Evolutionary conservation across 2,329 filamentous ascomycete genomes (phyloP).

Genomic region (Akanthomyces uredinophilus): DNA sequence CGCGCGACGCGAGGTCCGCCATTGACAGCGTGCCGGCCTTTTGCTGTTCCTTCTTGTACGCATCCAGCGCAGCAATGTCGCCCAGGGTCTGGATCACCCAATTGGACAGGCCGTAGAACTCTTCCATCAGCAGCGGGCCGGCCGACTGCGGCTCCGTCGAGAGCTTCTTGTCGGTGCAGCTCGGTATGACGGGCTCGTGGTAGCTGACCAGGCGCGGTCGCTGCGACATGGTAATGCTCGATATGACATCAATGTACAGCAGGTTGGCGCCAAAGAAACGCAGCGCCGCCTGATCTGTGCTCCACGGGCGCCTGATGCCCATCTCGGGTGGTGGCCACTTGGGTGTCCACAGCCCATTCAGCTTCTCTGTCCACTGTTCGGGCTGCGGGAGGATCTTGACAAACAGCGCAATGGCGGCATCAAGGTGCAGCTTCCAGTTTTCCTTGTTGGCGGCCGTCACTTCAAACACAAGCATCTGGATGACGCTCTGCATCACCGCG

Average conservation of each 20-base stretch:
- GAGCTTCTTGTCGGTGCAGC: constrained; percentile 20
- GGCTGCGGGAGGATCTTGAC: constrained; percentile 37
- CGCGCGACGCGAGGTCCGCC: constrained; percentile 41
- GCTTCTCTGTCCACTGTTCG: constrained; percentile 32
- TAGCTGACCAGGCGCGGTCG: constrained; percentile 38
- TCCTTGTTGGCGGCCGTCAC: constrained; percentile 39
- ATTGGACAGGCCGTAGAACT: constrained; percentile 52
- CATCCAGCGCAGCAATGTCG: constrained; percentile 47
- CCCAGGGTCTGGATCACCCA: constrained; percentile 52
- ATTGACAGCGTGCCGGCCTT: constrained; percentile 39
- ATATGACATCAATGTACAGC: constrained; percentile 45
- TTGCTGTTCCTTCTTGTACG: constrained; percentile 49
- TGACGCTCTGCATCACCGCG: constrained; percentile 43
- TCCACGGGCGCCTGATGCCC: constrained; percentile 33
- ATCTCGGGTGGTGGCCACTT: constrained; percentile 32
- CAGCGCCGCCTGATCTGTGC: constrained; percentile 41
- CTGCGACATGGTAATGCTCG: constrained; percentile 40
- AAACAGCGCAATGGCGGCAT: constrained; percentile 46
- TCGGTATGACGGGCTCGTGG: constrained; percentile 35
- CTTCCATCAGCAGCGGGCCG: constrained; percentile 39
- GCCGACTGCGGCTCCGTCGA: constrained; percentile 20
- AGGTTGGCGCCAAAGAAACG: constrained; percentile 44
- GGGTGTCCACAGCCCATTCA: constrained; percentile 27
- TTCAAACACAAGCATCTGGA: constrained; percentile 52
- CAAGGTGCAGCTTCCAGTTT: constrained; percentile 47